Evolutionary conservation across 345 rosid genomes (phyloP), one percentile per base, ranked within the genome.

Genomic region (Dipteronia dyeriana): DNA sequence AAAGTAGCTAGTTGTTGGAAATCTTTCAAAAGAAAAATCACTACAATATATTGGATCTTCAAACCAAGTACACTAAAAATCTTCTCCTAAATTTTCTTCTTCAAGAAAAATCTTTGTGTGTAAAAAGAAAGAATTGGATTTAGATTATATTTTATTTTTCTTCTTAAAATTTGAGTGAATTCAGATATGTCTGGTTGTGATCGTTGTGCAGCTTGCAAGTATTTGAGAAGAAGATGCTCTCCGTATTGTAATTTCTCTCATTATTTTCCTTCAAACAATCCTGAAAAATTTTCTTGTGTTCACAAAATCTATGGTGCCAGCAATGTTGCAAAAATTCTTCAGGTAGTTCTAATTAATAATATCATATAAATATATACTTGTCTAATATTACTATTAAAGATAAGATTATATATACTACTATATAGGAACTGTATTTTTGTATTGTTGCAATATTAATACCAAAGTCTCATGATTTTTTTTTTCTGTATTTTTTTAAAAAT

Each of bases 261-360:
- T 68, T 82, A 90, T 75, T 90, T 89, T 69, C 94, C 91, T 43
- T 66, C 93, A 45, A 80, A 70, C n/a, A 66, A 87, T 66, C 91
- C 94, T 74, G 77, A 78, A 71, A 88, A 86, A 85, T 91, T 91
- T 80, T 88, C 84, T 59, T 80, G 68, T 34, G 74, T 90, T 76
- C 98, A 90, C 77, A 84, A 80, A 84, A 86, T 91, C 81, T 87
- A 90, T 81, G 97, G 97, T 19, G 96, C 98, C 64, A 88, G 93
- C 77, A 91, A 89, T 69, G 94, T 90, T 69, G 88, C 83, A 68
- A 90, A 88, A 67, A 74, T 92, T 88, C 90, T 93, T 68, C 91
- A 88, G 90, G 94, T 88, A 84, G 6, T 34, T 4, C 5, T 34
- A 34, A 34, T 2, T 3, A 66, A 4, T 9, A 34, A 31, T 19